Evolutionary conservation across 768 basidiomycete species (phyloP).

Genomic region (Phlegmacium glaucopus): DNA sequence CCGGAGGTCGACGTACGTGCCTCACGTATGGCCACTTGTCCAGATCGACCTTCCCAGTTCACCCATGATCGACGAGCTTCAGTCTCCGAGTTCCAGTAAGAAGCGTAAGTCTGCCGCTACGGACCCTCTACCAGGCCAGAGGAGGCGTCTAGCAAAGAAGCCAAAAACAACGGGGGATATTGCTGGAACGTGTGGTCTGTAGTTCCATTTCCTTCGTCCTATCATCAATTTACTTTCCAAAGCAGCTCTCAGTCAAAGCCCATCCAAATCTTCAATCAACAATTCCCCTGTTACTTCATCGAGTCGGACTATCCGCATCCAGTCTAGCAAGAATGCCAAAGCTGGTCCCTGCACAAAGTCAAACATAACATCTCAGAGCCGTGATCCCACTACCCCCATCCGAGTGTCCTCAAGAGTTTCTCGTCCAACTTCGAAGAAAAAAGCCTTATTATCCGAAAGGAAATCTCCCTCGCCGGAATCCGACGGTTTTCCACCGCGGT

Average conservation of each 20-base stretch:
- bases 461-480: background rate
- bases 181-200: no score
- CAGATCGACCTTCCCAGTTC: background rate
- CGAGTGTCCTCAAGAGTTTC: slow-evolving; percentile 6
- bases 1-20: background rate
- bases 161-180: no score
- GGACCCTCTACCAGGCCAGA: no score
- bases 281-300: no score
- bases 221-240: no score
- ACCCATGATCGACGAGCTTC: background rate
- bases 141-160: no score
- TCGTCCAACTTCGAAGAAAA: slow-evolving; percentile 10
- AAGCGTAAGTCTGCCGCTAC: background rate
- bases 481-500: slow-evolving; percentile 7
- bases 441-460: background rate
- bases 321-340: background rate
- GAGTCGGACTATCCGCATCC: no score
- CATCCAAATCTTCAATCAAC: no score
- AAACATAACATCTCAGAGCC: no score
- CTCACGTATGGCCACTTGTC: background rate
- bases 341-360: slow-evolving; percentile 8
- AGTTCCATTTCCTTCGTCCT: no score
- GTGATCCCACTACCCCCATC: background rate
- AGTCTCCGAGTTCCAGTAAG: background rate
- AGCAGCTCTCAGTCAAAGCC: no score